phyloP scores from a whole-genome alignment of 2,329 filamentous ascomycete genomes.

The Trichoderma atrobrunneum region DNA sequence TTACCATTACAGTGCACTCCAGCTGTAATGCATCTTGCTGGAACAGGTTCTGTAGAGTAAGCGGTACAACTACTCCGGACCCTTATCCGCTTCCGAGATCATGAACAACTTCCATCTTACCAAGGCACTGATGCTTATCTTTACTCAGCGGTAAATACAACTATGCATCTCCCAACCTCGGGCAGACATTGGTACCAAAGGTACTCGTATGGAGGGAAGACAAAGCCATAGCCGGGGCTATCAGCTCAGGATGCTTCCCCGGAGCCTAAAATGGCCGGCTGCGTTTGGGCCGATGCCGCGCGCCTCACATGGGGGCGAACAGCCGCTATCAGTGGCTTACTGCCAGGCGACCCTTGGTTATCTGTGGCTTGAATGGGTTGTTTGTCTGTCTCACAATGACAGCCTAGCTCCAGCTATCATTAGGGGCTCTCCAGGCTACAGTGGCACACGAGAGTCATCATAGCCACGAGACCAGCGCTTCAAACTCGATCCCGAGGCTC shows the following conservation, averaged over 20 bases:
- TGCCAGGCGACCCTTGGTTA: neutral
- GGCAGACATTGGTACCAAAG: neutral
- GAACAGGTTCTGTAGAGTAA: neutral
- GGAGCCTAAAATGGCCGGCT: constrained; percentile 4
- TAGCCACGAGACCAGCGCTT: neutral
- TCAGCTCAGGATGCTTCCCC: neutral
- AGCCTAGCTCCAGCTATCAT: neutral
- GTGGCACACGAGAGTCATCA: neutral
- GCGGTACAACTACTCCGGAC: neutral
- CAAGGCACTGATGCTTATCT: neutral
- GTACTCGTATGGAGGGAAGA: neutral
- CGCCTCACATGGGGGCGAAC: neutral
- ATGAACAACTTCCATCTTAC: neutral
- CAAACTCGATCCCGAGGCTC: neutral
- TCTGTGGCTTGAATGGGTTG: constrained; percentile 6
- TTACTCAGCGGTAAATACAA: neutral
- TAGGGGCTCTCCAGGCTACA: constrained; percentile 3
- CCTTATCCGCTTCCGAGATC: neutral
- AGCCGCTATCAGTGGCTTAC: constrained; percentile 8
- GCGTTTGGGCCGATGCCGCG: neutral
- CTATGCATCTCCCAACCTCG: too few species aligned
- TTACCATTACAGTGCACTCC: neutral
- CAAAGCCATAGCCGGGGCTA: neutral
- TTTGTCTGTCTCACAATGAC: neutral
- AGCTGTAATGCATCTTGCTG: neutral